A percentile compares a stretch with the other conserved stretches of the same genome.
phyloP scores from a whole-genome alignment of 2,329 filamentous ascomycete species.

The Pseudocercospora fuligena region DNA sequence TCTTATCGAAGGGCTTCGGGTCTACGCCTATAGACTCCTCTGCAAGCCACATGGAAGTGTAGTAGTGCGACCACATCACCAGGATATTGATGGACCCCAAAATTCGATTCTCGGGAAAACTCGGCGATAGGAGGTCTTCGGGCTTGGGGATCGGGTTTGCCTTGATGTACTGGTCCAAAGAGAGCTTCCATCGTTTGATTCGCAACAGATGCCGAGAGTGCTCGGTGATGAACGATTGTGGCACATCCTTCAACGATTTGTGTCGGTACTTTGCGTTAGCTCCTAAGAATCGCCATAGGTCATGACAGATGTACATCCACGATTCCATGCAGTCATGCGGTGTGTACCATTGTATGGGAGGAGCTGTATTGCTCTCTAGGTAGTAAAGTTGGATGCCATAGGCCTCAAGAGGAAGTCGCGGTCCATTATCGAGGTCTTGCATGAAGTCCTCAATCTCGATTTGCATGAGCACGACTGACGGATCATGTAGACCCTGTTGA shows the following conservation, averaged over 20 bases:
- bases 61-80: conserved; percentile 7
- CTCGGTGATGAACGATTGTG: neutral
- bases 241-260: neutral
- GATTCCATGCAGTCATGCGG: conserved; percentile 5
- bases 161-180: neutral
- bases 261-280: neutral
- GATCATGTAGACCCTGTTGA: neutral
- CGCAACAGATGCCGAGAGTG: neutral
- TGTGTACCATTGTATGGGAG: neutral
- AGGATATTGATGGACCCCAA: conserved; percentile 1
- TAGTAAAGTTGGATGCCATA: neutral
- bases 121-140: neutral
- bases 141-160: neutral
- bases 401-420: neutral
- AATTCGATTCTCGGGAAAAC: neutral
- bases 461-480: neutral
- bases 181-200: neutral
- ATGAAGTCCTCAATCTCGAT: neutral
- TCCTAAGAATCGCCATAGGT: conserved; percentile 5
- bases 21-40: neutral
- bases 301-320: conserved; percentile 7
- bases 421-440: conserved; percentile 2
- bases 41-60: neutral
- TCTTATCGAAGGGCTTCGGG: conserved; percentile 6
- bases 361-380: neutral